These are phyloP conservation scores for Lentinula edodes DNA, from an alignment of 768 basidiomycete genomes.

Conservation along the genomic window DNA sequence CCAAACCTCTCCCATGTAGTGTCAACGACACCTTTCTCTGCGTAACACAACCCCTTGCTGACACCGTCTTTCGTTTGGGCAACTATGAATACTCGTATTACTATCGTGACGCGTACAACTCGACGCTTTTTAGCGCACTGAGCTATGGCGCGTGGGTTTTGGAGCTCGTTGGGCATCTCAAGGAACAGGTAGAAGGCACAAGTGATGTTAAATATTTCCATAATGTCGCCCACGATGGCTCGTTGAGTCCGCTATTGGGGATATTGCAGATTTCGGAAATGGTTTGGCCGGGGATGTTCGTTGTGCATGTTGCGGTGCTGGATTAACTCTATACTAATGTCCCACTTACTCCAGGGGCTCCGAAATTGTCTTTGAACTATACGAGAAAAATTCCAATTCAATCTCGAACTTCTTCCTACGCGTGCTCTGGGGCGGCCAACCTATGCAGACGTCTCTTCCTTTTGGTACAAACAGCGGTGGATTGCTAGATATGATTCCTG, in stretches of 20 bases:
- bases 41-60: slow-evolving; percentile 37
- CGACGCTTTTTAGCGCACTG: slow-evolving; percentile 34
- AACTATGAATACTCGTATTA: slow-evolving; percentile 59
- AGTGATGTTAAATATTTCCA: slow-evolving; percentile 38
- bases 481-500: slow-evolving; percentile 36
- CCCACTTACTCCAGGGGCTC: slow-evolving; percentile 28
- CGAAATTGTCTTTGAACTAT: slow-evolving; percentile 45
- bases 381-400: slow-evolving; percentile 16
- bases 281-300: slow-evolving; percentile 51
- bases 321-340: background rate
- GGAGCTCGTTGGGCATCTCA: slow-evolving; percentile 35
- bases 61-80: slow-evolving; percentile 48
- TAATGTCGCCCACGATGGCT: slow-evolving; percentile 49
- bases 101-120: slow-evolving; percentile 38
- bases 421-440: slow-evolving; percentile 47
- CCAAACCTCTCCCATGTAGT: slow-evolving; percentile 39
- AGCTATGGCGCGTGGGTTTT: slow-evolving; percentile 41
- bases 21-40: slow-evolving; percentile 36
- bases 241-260: slow-evolving; percentile 42
- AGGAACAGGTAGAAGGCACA: slow-evolving; percentile 29
- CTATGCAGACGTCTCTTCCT: slow-evolving; percentile 42
- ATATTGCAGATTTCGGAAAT: slow-evolving; percentile 43
- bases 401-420: slow-evolving; percentile 28
- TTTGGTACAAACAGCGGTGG: slow-evolving; percentile 23
- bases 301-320: background rate